phyloP scores from a whole-genome alignment of 805 yeast genomes.

The Lachancea nothofagi region DNA sequence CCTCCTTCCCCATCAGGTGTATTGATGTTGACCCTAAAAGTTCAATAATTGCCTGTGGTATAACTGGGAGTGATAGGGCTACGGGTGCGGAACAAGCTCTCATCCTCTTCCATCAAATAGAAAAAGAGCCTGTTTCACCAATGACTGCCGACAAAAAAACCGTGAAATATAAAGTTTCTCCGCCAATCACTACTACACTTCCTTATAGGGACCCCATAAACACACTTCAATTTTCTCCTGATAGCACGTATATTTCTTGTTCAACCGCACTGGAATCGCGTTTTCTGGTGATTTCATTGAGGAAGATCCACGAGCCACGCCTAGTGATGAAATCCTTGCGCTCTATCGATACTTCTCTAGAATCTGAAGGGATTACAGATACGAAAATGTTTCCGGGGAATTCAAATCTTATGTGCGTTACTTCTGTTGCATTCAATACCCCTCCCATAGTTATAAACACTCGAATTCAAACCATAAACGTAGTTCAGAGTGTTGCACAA shows the following conservation, averaged over 20 bases:
- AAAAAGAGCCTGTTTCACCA: conserved; percentile 11
- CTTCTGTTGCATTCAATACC: conserved; percentile 58
- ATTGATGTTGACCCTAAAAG: conserved; percentile 65
- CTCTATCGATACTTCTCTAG: conserved; percentile 57
- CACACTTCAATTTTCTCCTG: conserved; percentile 63
- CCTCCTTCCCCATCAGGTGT: conserved; percentile 74
- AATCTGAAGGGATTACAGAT: conserved; percentile 86
- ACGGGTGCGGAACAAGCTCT: conserved; percentile 72
- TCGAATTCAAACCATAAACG: conserved; percentile 42
- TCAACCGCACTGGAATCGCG: conserved; percentile 66
- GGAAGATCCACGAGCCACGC: conserved; percentile 58
- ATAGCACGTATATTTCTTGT: conserved; percentile 66
- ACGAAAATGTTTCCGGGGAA: conserved; percentile 67
- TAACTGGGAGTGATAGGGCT: conserved; percentile 70
- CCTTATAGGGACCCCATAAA: conserved; percentile 87
- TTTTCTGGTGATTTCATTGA: conserved; percentile 66
- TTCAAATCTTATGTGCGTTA: conserved; percentile 46
- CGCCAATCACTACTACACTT: conserved; percentile 66
- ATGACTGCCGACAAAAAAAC: conserved; percentile 12
- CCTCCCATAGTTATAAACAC: conserved; percentile 67
- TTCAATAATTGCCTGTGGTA: conserved; percentile 66
- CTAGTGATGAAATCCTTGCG: conserved; percentile 64
- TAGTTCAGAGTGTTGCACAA: conserved; percentile 44
- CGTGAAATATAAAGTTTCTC: conserved; percentile 34
- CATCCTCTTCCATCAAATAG: conserved; percentile 50